Percentiles rank a stretch among this genome's conserved stretches.
Conservation (phyloP, 805 yeast genomes). For the Suhomyces vadensis region DNA sequence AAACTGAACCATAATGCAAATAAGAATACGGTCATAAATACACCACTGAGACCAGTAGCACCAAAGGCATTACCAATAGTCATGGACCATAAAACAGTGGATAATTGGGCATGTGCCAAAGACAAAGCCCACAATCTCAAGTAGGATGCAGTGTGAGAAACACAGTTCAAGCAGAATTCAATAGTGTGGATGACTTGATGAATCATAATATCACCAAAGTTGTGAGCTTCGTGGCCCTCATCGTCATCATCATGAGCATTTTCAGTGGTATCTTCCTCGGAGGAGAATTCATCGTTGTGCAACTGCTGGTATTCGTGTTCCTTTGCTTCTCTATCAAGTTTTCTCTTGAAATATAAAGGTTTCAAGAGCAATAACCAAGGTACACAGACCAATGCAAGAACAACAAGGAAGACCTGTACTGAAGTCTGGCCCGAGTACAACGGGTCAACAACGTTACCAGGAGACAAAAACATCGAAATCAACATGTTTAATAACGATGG, state of each 20-base stretch:
- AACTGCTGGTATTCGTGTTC: conserved; percentile 23
- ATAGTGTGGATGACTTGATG: conserved; percentile 81
- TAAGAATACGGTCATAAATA: conserved; percentile 56
- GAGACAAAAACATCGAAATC: conserved; percentile 73
- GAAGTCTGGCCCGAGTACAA: conserved; percentile 64
- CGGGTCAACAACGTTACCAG: conserved; percentile 66
- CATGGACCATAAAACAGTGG: conserved; percentile 76
- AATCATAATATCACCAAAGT: conserved; percentile 68
- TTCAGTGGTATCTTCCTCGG: conserved; percentile 18
- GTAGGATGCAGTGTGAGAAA: conserved; percentile 78
- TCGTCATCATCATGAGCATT: conserved; percentile 38
- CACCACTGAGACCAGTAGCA: conserved; percentile 53
- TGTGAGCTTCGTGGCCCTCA: conserved; percentile 34
- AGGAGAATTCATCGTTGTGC: conserved; percentile 17
- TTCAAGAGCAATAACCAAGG: conserved; percentile 72
- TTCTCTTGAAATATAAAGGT: conserved; percentile 51
- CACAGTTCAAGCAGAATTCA: conserved; percentile 78
- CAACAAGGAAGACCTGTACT: conserved; percentile 58
- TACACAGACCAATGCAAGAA: conserved; percentile 64
- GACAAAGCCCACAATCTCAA: conserved; percentile 79
- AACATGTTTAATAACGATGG: conserved; percentile 75
- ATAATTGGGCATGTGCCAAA: conserved; percentile 76
- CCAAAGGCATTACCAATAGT: conserved; percentile 66
- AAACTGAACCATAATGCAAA: conserved; percentile 77
- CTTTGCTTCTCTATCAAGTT: conserved; percentile 33